These are phyloP conservation scores for Mycena vulgaris DNA, from an alignment of 768 basidiomycete genomes.

Conservation along the genomic window DNA sequence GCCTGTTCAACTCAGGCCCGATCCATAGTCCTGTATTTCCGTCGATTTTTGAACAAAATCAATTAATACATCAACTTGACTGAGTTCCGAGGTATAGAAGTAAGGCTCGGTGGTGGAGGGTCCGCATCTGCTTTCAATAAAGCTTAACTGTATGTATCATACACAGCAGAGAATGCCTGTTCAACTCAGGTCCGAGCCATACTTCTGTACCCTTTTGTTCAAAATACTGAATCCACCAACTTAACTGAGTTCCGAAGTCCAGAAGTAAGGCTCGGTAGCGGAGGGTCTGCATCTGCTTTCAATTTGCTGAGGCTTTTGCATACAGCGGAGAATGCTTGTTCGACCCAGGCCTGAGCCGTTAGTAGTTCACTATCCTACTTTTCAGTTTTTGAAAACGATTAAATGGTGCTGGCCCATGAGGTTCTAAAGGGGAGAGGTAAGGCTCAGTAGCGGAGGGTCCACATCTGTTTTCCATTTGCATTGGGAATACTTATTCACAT, in stretches of 20 bases:
- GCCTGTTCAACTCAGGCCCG: conserved; percentile 21
- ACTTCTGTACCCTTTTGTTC: background rate
- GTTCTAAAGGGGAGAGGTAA: background rate
- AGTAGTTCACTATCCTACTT: no score
- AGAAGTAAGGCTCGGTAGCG: background rate
- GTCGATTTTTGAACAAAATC: no score
- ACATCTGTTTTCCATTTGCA: background rate
- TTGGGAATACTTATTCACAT: no score
- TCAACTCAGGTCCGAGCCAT: conserved; percentile 9
- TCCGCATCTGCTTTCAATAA: background rate
- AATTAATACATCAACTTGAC: background rate
- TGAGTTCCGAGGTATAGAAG: background rate
- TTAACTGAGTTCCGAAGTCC: background rate
- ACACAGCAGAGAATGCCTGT: background rate
- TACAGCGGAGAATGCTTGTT: background rate
- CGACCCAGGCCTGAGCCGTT: conserved; percentile 4
- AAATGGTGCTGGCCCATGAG: no score
- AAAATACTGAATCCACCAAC: background rate
- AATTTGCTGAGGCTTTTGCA: background rate
- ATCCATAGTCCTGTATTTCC: background rate
- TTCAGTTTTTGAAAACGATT: background rate
- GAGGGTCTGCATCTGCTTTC: conserved; percentile 14
- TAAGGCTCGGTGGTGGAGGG: conserved; percentile 13
- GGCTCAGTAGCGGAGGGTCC: conserved; percentile 3
- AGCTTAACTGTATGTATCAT: no score